Evolutionary conservation across 441 rosid species (phyloP).

Genomic region (Eutrema salsugineum): DNA sequence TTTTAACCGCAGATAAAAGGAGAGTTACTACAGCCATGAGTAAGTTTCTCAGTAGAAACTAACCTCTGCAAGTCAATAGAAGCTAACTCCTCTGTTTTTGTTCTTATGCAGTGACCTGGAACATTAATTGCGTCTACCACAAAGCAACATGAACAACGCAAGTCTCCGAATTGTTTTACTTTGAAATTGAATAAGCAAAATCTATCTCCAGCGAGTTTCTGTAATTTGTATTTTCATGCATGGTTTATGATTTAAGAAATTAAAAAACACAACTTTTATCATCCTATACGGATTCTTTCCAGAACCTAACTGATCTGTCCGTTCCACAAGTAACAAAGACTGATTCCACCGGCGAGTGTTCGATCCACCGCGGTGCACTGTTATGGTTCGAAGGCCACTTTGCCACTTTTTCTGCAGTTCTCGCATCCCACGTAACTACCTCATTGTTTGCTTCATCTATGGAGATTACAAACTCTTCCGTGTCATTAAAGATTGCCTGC

Average conservation of each 20-base stretch:
- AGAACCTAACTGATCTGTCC: constrained; percentile 74
- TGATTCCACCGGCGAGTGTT: constrained; percentile 72
- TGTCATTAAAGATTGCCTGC: constrained; percentile 86
- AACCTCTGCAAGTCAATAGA: background rate
- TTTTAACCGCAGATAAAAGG: constrained; percentile 34
- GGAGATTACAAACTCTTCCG: constrained; percentile 77
- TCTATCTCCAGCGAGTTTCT: background rate
- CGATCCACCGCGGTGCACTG: constrained; percentile 79
- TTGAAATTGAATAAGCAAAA: background rate
- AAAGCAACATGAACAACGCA: constrained; percentile 8
- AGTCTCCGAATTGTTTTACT: background rate
- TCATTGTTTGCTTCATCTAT: constrained; percentile 39
- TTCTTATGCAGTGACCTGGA: constrained; percentile 60
- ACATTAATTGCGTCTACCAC: constrained; percentile 44
- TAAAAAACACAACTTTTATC: background rate
- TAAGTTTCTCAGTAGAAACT: constrained; percentile 16
- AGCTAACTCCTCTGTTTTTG: constrained; percentile 9
- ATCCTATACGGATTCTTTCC: constrained; percentile 56
- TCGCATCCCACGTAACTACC: constrained; percentile 77
- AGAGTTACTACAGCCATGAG: constrained; percentile 49
- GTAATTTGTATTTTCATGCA: background rate
- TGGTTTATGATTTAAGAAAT: background rate
- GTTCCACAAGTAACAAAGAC: constrained; percentile 77
- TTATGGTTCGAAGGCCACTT: constrained; percentile 75
- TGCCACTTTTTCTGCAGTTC: constrained; percentile 69